Evolutionary conservation across 176 grass and related monocot genomes (phyloP).

Genomic region (Cenchrus purpureus): DNA sequence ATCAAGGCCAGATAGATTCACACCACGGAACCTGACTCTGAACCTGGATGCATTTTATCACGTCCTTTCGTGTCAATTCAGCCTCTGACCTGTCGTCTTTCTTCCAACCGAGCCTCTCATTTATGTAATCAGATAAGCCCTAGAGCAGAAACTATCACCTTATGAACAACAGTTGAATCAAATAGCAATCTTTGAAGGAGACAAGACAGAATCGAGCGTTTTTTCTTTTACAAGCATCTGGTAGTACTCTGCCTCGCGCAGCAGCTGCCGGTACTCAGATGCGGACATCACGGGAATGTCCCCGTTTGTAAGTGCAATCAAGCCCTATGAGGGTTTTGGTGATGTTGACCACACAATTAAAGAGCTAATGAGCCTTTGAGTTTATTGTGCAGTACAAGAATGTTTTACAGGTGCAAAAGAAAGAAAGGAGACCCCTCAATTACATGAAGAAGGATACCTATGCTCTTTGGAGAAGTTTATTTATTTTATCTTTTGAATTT

Average conservation of each 20-base stretch:
- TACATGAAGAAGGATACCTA: too few relatives aligned
- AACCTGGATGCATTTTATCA: slow-evolving; percentile 68
- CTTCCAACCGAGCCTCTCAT: slow-evolving; percentile 43
- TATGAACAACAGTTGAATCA: neutral
- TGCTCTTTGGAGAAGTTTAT: too few relatives aligned
- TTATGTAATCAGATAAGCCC: slow-evolving; percentile 49
- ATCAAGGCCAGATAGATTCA: slow-evolving; percentile 89
- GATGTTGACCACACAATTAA: too few relatives aligned
- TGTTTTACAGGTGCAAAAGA: too few relatives aligned
- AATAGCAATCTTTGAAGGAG: neutral
- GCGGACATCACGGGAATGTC: slow-evolving; percentile 61
- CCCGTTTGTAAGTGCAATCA: slow-evolving; percentile 29
- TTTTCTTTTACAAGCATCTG: slow-evolving; percentile 69
- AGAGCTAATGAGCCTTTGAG: too few relatives aligned
- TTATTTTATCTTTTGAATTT: too few relatives aligned
- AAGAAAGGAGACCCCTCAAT: too few relatives aligned
- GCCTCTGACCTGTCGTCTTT: slow-evolving; percentile 30
- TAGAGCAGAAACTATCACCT: slow-evolving; percentile 28
- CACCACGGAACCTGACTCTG: slow-evolving; percentile 69
- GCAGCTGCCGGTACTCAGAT: slow-evolving; percentile 65
- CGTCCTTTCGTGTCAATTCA: slow-evolving; percentile 55
- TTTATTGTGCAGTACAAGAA: too few relatives aligned
- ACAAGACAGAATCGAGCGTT: neutral
- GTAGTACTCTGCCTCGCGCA: slow-evolving; percentile 92
- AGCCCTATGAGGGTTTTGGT: too few relatives aligned